phyloP scores from a whole-genome alignment of 441 rosid genomes.

The Pelargonium hybrid region DNA sequence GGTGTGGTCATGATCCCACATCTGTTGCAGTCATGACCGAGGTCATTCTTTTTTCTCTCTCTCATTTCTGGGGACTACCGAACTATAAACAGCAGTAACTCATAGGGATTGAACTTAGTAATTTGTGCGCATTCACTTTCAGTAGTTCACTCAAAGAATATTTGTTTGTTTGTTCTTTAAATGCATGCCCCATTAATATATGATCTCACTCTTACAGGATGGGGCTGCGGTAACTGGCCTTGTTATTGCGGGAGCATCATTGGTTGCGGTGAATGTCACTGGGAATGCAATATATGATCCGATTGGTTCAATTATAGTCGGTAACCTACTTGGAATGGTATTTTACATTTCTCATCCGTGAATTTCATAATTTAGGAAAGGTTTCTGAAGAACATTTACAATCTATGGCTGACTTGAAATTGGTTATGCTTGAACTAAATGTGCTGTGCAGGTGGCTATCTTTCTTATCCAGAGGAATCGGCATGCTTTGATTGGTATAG shows the following conservation, averaged over 20 bases:
- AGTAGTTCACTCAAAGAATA: background rate
- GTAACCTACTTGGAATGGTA: slow-evolving; percentile 96
- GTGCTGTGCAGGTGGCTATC: slow-evolving; percentile 64
- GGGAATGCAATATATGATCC: slow-evolving; percentile 96
- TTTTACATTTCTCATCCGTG: slow-evolving; percentile 2
- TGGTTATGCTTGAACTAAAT: background rate
- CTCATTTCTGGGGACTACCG: background rate
- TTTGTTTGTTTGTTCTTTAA: background rate
- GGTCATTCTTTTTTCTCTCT: slow-evolving; percentile 31
- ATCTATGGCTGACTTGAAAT: background rate
- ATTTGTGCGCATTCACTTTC: slow-evolving; percentile 5
- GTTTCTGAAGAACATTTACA: background rate
- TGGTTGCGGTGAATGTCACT: slow-evolving; percentile 75
- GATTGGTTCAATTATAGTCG: slow-evolving; percentile 84
- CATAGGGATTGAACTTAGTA: background rate
- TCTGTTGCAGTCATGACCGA: slow-evolving; percentile 99
- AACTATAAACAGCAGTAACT: background rate
- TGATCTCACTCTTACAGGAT: slow-evolving; percentile 45
- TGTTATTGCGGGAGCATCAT: slow-evolving; percentile 79
- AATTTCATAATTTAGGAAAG: background rate
- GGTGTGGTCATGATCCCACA: slow-evolving; percentile 99
- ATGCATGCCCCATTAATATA: slow-evolving; percentile 5
- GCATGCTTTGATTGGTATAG: slow-evolving; percentile 95
- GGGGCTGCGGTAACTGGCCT: slow-evolving; percentile 98
- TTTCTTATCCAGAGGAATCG: slow-evolving; percentile 97